A percentile compares a stretch with the other conserved stretches of the same genome.
These are phyloP conservation scores for Beauveria sp. DNA, from an alignment of 2,329 filamentous ascomycete genomes.

Conservation along the genomic window DNA sequence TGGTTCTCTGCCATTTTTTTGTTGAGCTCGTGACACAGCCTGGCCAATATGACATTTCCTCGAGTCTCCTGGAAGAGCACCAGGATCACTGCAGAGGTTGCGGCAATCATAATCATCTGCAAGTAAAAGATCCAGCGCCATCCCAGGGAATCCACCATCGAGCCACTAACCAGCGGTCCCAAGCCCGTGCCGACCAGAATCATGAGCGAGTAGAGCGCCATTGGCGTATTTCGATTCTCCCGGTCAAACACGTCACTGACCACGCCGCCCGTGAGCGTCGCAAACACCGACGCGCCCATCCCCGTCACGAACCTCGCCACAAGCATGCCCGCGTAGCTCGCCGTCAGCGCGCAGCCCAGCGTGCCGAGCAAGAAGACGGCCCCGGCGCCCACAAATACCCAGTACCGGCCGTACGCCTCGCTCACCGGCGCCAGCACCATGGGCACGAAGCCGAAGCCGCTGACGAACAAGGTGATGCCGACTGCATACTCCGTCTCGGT, in stretches of 20 bases:
- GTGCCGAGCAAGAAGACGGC: conserved; percentile 64
- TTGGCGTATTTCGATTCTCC: conserved; percentile 73
- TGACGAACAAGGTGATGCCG: conserved; percentile 75
- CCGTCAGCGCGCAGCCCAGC: conserved; percentile 64
- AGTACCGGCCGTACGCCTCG: conserved; percentile 78
- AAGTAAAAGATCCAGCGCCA: conserved; percentile 91
- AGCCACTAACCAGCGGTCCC: conserved; percentile 64
- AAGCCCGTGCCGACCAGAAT: conserved; percentile 73
- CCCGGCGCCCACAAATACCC: conserved; percentile 71
- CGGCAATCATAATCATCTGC: conserved; percentile 62
- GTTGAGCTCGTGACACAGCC: not conserved
- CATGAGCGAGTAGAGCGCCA: conserved; percentile 77
- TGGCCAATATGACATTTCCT: not conserved
- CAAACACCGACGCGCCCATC: conserved; percentile 67
- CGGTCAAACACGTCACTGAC: conserved; percentile 79
- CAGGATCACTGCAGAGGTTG: conserved; percentile 50
- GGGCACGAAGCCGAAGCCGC: conserved; percentile 73
- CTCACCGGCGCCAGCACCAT: conserved; percentile 85
- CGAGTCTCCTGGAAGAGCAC: not conserved
- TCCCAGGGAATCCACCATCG: conserved; percentile 45
- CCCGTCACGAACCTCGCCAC: conserved; percentile 69
- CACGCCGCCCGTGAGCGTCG: conserved; percentile 83
- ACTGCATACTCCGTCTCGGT: conserved; percentile 52
- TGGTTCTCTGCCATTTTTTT: not conserved
- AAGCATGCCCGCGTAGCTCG: conserved; percentile 64